Evolutionary conservation across 805 yeast species (phyloP), one percentile per base, ranked within the genome.

Genomic region (Sugiyamaella chiloensis): DNA sequence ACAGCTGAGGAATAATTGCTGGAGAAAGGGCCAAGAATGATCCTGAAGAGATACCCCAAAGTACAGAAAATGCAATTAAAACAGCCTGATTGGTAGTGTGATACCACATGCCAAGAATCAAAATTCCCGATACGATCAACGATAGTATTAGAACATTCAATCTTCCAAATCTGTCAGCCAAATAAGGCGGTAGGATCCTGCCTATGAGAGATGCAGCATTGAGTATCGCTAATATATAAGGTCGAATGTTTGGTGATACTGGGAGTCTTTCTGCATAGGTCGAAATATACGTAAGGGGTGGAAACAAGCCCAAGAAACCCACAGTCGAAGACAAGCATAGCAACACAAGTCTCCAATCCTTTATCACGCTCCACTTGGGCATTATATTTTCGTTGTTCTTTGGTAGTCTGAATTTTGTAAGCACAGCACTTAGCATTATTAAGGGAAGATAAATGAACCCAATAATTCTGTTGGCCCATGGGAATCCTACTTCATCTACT

Each of bases 391-490:
- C 29, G 27, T 40, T 44, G 9, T n/a, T 20, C 4, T 39, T 21
- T 11, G 35, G 50, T 24, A 51, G 24, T 4, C 56, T 17, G 9
- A 29, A n/a, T 19, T 36, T 44, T 24, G 51, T 44, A 3, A 34
- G 14, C 11, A 34, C 3, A 17, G 44, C 24, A 2, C 51, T 39
- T 26, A 47, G 14, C 35, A 47, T 16, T 26, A 51, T 26, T 5
- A 42, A 9, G 4, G 54, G 54, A 17, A 55, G 31, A 44, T 52
- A 56, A 16, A 77, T 59, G 53, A 79, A 71, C 0, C 36, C 78
- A 41, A 77, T 61, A 12, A 70, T 64, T 43, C 83, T 66, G 37
- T 75, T 66, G 3, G 79, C 73, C 83, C 83, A 79, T 7, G 66
- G 67, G 55, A 75, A 78, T 1, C 83, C 83, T 17, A 76, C 67